Evolutionary conservation across 106 monocot species (phyloP), one percentile per base, ranked within the genome.

Genomic region (Dendrobium officinale): DNA sequence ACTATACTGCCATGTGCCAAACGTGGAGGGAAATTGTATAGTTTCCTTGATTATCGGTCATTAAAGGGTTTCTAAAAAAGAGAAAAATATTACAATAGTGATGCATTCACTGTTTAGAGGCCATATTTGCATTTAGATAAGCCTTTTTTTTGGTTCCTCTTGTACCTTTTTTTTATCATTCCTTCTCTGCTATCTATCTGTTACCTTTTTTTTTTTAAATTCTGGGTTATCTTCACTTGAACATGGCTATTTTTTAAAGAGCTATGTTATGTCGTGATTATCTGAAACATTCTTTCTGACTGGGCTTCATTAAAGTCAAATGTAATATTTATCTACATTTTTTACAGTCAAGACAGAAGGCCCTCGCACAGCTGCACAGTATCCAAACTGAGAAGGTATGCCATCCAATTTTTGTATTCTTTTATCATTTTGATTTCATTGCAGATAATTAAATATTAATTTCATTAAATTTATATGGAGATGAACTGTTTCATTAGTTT

Each of bases 281-380:
- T 40, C 27, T 67, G 22, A 26, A 67, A 67, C 18, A 42, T 41
- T 73, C 41, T 73, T 4, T 42, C 40, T 13, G 40, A 18, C 73
- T 42, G 41, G 11, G 0, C 18, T 73, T 40, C 41, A 18, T 73
- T 18, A 42, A 73, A 67, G 27, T 27, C 8, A 67, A 18, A 73
- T 73, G 9, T 41, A 40, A 73, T 42, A 73, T 73, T 40, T 73
- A 9, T 40, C 73, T 73, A 15, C 41, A 42, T 73, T 73, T 37
- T 74, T 74, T 5, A 44, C 89, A 97, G 97, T 97, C 97, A 75
- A 90, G 97, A 82, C 97, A 97, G 81, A 97, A 97, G 87, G 97
- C 97, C 80, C 85, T 97, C 79, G 85, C 86, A 66, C 94, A 97
- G 79, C 81, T 94, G 31, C 94, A 91, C 20, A 87, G 83, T 59